Evolutionary conservation across 345 rosid genomes (phyloP), one percentile per base, ranked within the genome.

Genomic region (Aegle marmelos): DNA sequence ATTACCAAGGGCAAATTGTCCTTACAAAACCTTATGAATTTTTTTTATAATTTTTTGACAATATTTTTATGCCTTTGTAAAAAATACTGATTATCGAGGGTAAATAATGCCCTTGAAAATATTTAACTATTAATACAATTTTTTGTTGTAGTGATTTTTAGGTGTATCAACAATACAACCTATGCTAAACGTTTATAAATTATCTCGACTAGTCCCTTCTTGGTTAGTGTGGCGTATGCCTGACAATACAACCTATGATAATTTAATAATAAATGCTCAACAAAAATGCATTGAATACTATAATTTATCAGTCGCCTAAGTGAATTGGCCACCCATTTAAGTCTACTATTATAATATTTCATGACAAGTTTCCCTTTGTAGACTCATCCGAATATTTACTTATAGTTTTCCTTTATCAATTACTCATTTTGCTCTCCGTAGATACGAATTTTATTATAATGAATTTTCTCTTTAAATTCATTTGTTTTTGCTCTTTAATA

Each of bases 231-330:
- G 9, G 50, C 50, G 50, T 11, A 45, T 11, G 16, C 11, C 50
- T 16, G 0, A 1, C 50, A 11, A 45, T n/a, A 36, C 9, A 36
- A 0, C 6, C 0, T 2, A 7, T 0, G 39, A 36, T 1, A 36
- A 36, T 36, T 36, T 6, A 7, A 36, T 36, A 48, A 28, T n/a
- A 63, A 5, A 21, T 62, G 36, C 67, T 21, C 13, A 45, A 21
- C 25, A 4, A 1, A 68, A 17, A 68, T 39, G 9, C 22, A 45
- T 9, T 9, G 34, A 69, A 41, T 45, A 9, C 34, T 50, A 62
- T 33, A 79, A 64, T 64, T 36, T 41, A 48, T 17, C 39, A 66
- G 70, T 79, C 68, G 80, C 84, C 80, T 68, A 66, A 74, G n/a
- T 70, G 75, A 66, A 74, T 17, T 70, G 75, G 82, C 78, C 36